A percentile compares a stretch with the other conserved stretches of the same genome.
These are phyloP conservation scores for Amaranthus palmeri DNA, from an alignment of 148 eudicot genomes.

Conservation along the genomic window DNA sequence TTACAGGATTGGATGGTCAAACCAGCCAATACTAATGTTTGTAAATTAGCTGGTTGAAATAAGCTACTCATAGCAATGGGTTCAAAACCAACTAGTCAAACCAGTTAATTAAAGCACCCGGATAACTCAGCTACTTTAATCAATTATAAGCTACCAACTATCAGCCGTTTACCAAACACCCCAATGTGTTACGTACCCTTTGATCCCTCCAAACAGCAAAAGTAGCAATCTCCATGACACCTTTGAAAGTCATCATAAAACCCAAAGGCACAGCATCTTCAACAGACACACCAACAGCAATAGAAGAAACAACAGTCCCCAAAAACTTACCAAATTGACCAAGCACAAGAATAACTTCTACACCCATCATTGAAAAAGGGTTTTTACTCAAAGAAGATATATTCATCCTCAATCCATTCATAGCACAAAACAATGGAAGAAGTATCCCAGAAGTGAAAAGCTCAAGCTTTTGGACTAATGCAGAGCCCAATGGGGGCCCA, in stretches of 20 bases:
- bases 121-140: no score
- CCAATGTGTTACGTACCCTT: constrained; percentile 13
- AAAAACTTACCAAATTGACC: constrained; percentile 30
- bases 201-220: constrained; percentile 26
- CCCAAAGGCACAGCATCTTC: constrained; percentile 31
- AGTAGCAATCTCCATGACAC: constrained; percentile 30
- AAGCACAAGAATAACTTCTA: constrained; percentile 29
- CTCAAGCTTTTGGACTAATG: constrained; percentile 34
- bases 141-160: no score
- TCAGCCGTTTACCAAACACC: no score
- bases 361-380: constrained; percentile 14
- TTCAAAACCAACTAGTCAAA: no score
- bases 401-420: constrained; percentile 28
- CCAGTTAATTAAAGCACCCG: no score
- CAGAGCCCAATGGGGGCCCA: constrained; percentile 36
- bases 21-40: no score
- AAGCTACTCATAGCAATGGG: no score
- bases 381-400: constrained; percentile 6
- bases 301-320: constrained; percentile 26
- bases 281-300: constrained; percentile 20
- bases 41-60: no score
- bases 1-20: no score
- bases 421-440: constrained; percentile 29
- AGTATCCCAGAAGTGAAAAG: constrained; percentile 24
- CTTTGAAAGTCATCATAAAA: constrained; percentile 35